Evolutionary conservation across 768 basidiomycete genomes (phyloP), one percentile per base, ranked within the genome.

Genomic region (Termitomyces sp.): DNA sequence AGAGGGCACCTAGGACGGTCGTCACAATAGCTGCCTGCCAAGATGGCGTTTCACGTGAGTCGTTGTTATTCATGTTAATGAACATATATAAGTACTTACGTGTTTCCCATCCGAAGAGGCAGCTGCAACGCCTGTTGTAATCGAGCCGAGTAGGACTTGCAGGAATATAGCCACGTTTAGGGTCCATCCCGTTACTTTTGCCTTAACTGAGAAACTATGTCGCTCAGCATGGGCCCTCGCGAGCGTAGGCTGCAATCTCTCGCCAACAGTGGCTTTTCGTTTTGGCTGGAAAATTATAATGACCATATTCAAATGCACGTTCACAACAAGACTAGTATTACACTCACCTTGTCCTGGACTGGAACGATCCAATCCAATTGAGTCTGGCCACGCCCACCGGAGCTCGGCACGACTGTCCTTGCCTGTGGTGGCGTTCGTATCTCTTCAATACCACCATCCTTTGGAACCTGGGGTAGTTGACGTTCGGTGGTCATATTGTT

Each of bases 41-140:
- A 31, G 7, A 31, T 20, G 31, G 20, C 13, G 9, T 7, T 22
- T 51, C 2, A 22, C 6, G 22, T 36, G 16, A 49, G 23, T 29
- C 29, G 9, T 25, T 3, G n/a, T 29, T n/a, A 40, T 25, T 18
- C 29, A 20, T 16, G 36, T 27, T 42, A 25, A 54, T 25, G 25
- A 45, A 52, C 42, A 57, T 44, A 44, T 52, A 23, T 23, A 44
- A 7, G 13, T 38, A 75, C 82, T 70, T n/a, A n/a, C n/a, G n/a
- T 77, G 70, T 22, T 56, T 69, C 5, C 73, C 77, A 25, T 56
- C 66, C 6, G 60, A 66, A 3, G 72, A 64, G 1, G 76, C 69
- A 5, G 83, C 84, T 0, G 86, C 75, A 22, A 88, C 58, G 0
- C 82, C 86, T 0, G 88, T 89, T 10, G 84, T 88, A 25, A 89